Percentiles rank a stretch among this genome's conserved stretches.
Evolutionary conservation across 257 asterid genomes (phyloP).

Genomic region (Solanum clarkiae): DNA sequence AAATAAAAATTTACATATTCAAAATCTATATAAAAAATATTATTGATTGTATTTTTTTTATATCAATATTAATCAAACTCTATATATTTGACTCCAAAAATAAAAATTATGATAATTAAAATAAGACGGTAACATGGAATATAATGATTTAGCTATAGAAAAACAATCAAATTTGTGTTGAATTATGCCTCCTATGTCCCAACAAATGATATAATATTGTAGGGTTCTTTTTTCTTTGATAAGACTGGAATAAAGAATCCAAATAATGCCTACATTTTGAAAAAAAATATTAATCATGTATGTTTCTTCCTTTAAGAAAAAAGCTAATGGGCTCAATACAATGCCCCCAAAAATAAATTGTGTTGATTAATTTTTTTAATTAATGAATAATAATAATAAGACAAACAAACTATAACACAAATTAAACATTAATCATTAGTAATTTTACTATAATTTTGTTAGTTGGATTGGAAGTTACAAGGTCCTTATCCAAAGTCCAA

Average conservation of each 20-base stretch:
- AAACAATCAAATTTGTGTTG: background rate
- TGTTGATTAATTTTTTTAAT: too few species aligned
- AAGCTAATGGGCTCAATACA: background rate
- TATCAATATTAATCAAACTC: too few species aligned
- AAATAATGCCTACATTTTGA: background rate
- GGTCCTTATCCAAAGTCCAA: background rate
- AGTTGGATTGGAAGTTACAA: background rate
- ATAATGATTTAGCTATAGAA: background rate
- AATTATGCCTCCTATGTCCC: background rate
- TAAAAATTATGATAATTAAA: too few species aligned
- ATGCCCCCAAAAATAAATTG: too few species aligned
- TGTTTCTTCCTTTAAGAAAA: background rate
- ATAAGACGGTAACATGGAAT: background rate
- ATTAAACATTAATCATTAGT: background rate
- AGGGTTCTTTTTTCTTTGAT: background rate
- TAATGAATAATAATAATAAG: background rate
- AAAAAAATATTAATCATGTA: background rate
- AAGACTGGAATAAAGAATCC: background rate
- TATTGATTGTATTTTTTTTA: too few species aligned
- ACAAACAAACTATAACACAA: background rate
- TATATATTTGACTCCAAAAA: too few species aligned
- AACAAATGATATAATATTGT: background rate
- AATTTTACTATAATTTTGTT: too few species aligned
- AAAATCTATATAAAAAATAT: too few species aligned
- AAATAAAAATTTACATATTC: too few species aligned